These are phyloP conservation scores for Mortierella claussenii DNA, from an alignment of 192 early-diverging fungal species.

Conservation along the genomic window DNA sequence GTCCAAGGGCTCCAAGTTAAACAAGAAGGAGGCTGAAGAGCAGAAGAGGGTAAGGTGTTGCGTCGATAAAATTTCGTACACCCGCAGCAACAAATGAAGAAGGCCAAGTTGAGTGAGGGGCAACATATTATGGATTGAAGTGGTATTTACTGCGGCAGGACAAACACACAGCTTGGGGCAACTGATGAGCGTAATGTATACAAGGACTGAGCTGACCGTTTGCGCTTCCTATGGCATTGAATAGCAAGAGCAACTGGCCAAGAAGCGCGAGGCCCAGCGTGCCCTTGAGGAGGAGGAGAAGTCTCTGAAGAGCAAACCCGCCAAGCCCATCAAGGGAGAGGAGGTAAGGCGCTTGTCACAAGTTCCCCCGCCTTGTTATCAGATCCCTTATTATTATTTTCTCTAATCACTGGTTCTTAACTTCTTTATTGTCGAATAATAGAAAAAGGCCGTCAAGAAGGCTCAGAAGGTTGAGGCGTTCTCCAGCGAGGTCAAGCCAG, in stretches of 20 bases:
- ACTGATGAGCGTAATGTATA: no score
- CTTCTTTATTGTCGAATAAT: not conserved
- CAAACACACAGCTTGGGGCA: no score
- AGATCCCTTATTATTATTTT: not conserved
- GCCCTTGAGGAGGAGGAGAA: constrained; percentile 72
- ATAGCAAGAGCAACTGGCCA: constrained; percentile 60
- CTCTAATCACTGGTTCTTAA: not conserved
- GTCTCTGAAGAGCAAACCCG: constrained; percentile 56
- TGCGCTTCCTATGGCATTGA: no score
- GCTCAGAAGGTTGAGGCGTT: constrained; percentile 57
- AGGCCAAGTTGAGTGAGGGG: no score
- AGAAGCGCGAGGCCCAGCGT: constrained; percentile 62
- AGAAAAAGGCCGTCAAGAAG: constrained; percentile 72
- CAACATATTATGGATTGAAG: no score
- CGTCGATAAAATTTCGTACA: no score
- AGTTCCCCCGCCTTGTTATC: not conserved
- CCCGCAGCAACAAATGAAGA: no score
- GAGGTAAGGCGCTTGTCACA: constrained; percentile 45
- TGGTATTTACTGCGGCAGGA: no score
- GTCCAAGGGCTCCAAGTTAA: constrained; percentile 73
- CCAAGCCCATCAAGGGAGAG: constrained; percentile 56
- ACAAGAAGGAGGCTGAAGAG: constrained; percentile 71
- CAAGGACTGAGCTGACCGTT: no score
- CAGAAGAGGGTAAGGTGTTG: constrained; percentile 69
- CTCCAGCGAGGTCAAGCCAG: constrained; percentile 54